phyloP scores from a whole-genome alignment of 225 moss, liverwort and hornwort species.

The Takakia lepidozioides region DNA sequence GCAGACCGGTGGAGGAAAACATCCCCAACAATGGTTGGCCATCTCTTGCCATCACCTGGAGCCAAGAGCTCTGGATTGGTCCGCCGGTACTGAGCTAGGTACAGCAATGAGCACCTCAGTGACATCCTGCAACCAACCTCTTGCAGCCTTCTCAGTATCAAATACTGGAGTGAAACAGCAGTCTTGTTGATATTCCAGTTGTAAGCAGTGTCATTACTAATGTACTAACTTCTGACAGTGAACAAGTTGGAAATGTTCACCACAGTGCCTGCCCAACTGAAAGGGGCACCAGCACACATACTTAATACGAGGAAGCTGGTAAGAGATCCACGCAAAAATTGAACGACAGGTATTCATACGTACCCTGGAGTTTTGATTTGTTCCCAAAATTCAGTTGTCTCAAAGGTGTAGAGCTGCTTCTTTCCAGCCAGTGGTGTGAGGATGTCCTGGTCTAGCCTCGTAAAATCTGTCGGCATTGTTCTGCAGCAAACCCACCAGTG shows the following conservation, averaged over 20 bases:
- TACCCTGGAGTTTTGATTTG: slow-evolving; percentile 98
- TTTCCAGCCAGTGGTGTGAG: slow-evolving; percentile 96
- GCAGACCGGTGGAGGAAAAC: slow-evolving; percentile 95
- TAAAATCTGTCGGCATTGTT: slow-evolving; percentile 36
- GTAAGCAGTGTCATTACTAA: too few species aligned
- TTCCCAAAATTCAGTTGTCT: slow-evolving; percentile 95
- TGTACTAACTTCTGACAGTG: too few species aligned
- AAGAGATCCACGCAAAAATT: too few species aligned
- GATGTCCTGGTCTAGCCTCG: slow-evolving; percentile 96
- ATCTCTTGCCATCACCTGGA: slow-evolving; percentile 65
- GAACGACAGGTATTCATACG: too few species aligned
- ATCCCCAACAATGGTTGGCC: slow-evolving; percentile 75
- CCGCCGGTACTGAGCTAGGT: slow-evolving; percentile 77
- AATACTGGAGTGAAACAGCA: too few species aligned
- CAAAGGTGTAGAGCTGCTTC: slow-evolving; percentile 83
- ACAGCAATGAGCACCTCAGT: slow-evolving; percentile 83
- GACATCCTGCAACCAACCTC: slow-evolving; percentile 61
- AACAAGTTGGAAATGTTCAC: too few species aligned
- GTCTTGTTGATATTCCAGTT: too few species aligned
- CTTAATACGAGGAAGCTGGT: too few species aligned
- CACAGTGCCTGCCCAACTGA: too few species aligned
- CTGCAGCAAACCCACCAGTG: too few species aligned
- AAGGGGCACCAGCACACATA: too few species aligned
- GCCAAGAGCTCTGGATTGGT: slow-evolving; percentile 80
- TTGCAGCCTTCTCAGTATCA: too few species aligned